phyloP scores from a whole-genome alignment of 2,329 filamentous ascomycete genomes.

The Neopestalotiopsis rosae region DNA sequence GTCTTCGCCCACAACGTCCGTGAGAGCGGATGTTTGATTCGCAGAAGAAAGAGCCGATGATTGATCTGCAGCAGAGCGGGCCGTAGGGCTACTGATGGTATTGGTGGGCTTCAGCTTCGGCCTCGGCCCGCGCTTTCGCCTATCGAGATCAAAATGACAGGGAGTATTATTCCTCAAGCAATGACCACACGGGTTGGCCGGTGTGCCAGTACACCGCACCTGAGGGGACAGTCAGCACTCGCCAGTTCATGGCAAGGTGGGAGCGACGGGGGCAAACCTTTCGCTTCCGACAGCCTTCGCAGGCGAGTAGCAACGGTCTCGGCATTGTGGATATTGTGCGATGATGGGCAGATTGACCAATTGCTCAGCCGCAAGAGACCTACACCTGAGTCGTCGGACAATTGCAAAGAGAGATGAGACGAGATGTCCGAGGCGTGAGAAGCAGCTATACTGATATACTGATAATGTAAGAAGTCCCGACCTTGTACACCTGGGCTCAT shows the following conservation, averaged over 20 bases:
- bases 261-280: not conserved
- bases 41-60: not conserved
- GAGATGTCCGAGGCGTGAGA: not conserved
- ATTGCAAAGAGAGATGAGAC: not conserved
- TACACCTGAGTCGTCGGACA: not conserved
- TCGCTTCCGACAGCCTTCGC: slow-evolving; percentile 2
- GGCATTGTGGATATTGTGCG: not conserved
- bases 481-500: not conserved
- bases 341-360: not conserved
- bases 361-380: not conserved
- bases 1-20: not conserved
- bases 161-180: not conserved
- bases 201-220: not conserved
- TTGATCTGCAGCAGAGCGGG: not conserved
- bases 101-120: not conserved
- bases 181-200: not conserved
- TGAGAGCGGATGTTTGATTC: not conserved
- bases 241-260: not conserved
- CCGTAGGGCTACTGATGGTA: not conserved
- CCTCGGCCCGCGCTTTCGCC: not conserved
- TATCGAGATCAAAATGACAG: not conserved
- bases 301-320: not conserved
- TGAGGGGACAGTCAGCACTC: not conserved
- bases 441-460: not conserved
- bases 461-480: not conserved